Evolutionary conservation across 169 alveolate species (phyloP).

Genomic region (Babesia ovis): DNA sequence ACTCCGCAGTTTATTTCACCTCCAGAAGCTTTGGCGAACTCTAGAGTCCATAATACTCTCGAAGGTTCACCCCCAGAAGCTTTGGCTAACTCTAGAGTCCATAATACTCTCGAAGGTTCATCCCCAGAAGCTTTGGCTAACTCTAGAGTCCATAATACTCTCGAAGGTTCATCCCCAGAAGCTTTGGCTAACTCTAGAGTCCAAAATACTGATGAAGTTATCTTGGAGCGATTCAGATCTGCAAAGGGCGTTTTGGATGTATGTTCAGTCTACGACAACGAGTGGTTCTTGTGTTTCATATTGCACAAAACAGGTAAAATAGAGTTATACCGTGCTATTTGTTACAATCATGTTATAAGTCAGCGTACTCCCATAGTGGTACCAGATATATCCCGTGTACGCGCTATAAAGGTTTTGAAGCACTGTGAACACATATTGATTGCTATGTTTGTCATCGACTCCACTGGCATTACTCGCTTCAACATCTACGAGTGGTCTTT

Average conservation of each 20-base stretch:
- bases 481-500: slow-evolving; percentile 14
- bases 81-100: background rate
- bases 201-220: slow-evolving; percentile 5
- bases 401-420: slow-evolving; percentile 2
- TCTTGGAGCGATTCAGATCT: background rate
- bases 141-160: background rate
- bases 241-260: background rate
- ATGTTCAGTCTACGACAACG: background rate
- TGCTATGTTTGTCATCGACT: slow-evolving; percentile 5
- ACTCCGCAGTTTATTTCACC: slow-evolving; percentile 35
- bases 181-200: background rate
- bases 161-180: background rate
- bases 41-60: too few relatives aligned
- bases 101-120: too few relatives aligned
- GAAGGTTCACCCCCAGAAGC: background rate
- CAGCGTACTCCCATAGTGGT: background rate
- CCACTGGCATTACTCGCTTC: background rate
- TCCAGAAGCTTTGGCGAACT: background rate
- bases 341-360: background rate
- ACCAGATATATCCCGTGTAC: background rate
- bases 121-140: background rate
- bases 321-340: slow-evolving; percentile 10
- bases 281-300: background rate
- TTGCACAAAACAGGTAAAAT: slow-evolving; percentile 8
- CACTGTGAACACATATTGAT: background rate